Percentiles rank a stretch among this genome's conserved stretches.
These are phyloP conservation scores for Imleria badia DNA, from an alignment of 768 basidiomycete genomes.

Conservation along the genomic window DNA sequence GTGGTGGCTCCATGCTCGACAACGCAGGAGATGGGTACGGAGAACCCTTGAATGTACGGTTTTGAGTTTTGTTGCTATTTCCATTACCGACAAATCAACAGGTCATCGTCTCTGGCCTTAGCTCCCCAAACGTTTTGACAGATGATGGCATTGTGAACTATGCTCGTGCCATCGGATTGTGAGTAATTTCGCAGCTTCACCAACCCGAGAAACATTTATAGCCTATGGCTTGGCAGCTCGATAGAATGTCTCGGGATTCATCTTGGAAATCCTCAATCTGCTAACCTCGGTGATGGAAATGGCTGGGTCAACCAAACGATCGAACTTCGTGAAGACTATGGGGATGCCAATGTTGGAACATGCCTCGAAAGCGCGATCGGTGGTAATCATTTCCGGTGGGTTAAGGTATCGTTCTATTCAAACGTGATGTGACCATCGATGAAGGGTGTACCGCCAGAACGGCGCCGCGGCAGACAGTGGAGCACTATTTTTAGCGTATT, in stretches of 20 bases:
- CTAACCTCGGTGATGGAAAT: slow-evolving; percentile 49
- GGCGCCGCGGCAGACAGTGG: slow-evolving; percentile 47
- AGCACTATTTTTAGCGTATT: slow-evolving; percentile 58
- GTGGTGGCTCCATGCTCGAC: slow-evolving; percentile 47
- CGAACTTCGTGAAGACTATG: slow-evolving; percentile 45
- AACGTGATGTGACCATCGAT: background rate
- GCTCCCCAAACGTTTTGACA: slow-evolving; percentile 56
- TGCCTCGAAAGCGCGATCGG: slow-evolving; percentile 45
- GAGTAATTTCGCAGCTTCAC: slow-evolving; percentile 13
- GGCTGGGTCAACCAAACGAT: slow-evolving; percentile 43
- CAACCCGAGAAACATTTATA: slow-evolving; percentile 6
- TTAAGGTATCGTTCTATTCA: background rate
- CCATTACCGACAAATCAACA: slow-evolving; percentile 7
- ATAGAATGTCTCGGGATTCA: slow-evolving; percentile 40
- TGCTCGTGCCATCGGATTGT: slow-evolving; percentile 65
- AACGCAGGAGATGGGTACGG: slow-evolving; percentile 39
- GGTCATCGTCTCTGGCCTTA: slow-evolving; percentile 66
- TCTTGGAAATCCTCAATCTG: slow-evolving; percentile 34
- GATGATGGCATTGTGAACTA: slow-evolving; percentile 56
- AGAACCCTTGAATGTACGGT: slow-evolving; percentile 42
- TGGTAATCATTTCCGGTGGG: slow-evolving; percentile 48
- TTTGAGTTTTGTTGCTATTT: background rate
- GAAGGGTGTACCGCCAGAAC: slow-evolving; percentile 55
- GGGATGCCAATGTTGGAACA: slow-evolving; percentile 34
- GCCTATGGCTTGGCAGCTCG: slow-evolving; percentile 23